phyloP scores from a whole-genome alignment of 441 rosid species.

The California macrophylla region DNA sequence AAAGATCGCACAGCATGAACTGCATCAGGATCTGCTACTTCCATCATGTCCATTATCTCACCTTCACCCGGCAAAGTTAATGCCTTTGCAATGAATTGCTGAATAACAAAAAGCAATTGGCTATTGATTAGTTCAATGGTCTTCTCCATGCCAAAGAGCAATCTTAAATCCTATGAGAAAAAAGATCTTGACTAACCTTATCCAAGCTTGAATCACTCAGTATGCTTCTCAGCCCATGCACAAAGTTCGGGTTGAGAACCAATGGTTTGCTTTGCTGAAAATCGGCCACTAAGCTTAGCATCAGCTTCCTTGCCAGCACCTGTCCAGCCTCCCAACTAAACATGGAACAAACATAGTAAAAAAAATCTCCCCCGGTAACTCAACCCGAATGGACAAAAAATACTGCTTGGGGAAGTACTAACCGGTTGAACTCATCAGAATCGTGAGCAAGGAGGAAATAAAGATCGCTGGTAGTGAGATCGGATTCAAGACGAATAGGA shows the following conservation, averaged over 20 bases:
- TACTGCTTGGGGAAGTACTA: slow-evolving; percentile 20
- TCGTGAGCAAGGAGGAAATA: slow-evolving; percentile 93
- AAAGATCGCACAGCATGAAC: slow-evolving; percentile 83
- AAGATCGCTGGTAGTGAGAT: slow-evolving; percentile 60
- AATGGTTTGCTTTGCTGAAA: slow-evolving; percentile 64
- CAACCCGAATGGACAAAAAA: slow-evolving; percentile 4
- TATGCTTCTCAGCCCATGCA: slow-evolving; percentile 65
- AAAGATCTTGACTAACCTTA: slow-evolving; percentile 38
- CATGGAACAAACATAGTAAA: slow-evolving; percentile 11
- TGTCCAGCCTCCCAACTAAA: slow-evolving; percentile 98
- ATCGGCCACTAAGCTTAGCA: slow-evolving; percentile 79
- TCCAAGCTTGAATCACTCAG: slow-evolving; percentile 66
- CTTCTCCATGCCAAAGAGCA: not conserved
- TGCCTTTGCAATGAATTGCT: slow-evolving; percentile 92
- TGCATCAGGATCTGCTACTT: slow-evolving; percentile 92
- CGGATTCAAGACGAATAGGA: slow-evolving; percentile 81
- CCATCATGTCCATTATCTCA: slow-evolving; percentile 97
- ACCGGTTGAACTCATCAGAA: slow-evolving; percentile 94
- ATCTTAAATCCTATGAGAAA: not conserved
- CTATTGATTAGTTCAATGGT: slow-evolving; percentile 9
- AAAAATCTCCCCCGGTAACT: slow-evolving; percentile 1
- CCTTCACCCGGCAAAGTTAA: slow-evolving; percentile 88
- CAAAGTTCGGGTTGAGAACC: slow-evolving; percentile 63
- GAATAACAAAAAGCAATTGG: slow-evolving; percentile 17
- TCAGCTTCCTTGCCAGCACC: slow-evolving; percentile 75